phyloP scores from a whole-genome alignment of 495 filamentous ascomycete genomes.

The Apodospora peruviana region DNA sequence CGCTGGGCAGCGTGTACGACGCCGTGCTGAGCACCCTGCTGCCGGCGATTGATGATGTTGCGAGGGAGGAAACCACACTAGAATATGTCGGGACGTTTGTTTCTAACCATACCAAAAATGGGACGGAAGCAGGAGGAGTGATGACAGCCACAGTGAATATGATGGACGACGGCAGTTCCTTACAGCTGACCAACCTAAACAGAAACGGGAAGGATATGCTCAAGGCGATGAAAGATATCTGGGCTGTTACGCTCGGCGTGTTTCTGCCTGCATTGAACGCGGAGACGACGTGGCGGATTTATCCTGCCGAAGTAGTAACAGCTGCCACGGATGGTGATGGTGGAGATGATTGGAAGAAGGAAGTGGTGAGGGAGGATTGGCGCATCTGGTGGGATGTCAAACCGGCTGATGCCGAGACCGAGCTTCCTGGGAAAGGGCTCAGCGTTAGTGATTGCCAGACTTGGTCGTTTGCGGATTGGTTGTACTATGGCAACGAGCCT shows the following conservation, averaged over 20 bases:
- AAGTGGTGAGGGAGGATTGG: constrained; percentile 13
- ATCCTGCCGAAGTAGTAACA: constrained; percentile 29
- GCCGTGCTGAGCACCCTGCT: constrained; percentile 15
- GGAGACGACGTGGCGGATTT: constrained; percentile 12
- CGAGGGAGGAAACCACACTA: constrained; percentile 24
- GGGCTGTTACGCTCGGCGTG: background rate
- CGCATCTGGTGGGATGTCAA: constrained; percentile 10
- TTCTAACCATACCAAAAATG: constrained; percentile 22
- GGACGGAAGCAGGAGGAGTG: too few species aligned
- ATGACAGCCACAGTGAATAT: constrained; percentile 1
- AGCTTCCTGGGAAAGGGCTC: constrained; percentile 7
- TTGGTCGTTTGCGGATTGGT: constrained; percentile 30
- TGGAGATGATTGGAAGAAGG: constrained; percentile 8
- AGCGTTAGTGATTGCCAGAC: constrained; percentile 29
- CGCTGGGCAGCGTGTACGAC: constrained; percentile 7
- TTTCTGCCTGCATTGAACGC: constrained; percentile 7
- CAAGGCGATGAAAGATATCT: constrained; percentile 2
- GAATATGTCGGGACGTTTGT: constrained; percentile 20
- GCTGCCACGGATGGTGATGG: background rate
- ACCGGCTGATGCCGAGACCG: constrained; percentile 14
- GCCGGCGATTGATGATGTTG: constrained; percentile 26
- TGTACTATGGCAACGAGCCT: constrained; percentile 21
- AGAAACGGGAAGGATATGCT: constrained; percentile 33
- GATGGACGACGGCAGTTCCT: constrained; percentile 19
- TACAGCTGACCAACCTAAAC: constrained; percentile 24